Conservation (phyloP, 768 basidiomycete genomes). For the Collybia sp. region DNA sequence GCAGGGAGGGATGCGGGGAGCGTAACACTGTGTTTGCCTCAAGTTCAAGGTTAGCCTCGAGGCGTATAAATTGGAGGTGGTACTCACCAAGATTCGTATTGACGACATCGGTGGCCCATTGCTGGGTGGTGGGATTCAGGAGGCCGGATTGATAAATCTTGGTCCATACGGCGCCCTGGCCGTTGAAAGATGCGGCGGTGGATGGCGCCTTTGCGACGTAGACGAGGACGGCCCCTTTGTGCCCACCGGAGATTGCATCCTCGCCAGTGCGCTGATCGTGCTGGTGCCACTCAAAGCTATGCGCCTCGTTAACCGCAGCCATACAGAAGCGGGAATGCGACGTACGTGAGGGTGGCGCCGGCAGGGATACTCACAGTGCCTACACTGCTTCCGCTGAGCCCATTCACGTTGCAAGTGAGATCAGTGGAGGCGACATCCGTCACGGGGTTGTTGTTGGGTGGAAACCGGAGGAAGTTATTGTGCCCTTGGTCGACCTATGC, state of each 20-base stretch:
- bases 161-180: constrained; percentile 47
- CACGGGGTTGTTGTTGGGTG: constrained; percentile 51
- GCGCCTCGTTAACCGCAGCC: neutral
- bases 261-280: constrained; percentile 48
- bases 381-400: constrained; percentile 32
- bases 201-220: constrained; percentile 46
- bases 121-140: constrained; percentile 23
- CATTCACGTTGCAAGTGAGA: constrained; percentile 45
- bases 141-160: constrained; percentile 49
- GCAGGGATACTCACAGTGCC: constrained; percentile 34
- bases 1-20: constrained; percentile 38
- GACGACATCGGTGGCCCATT: constrained; percentile 44
- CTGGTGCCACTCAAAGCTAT: constrained; percentile 50
- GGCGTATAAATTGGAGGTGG: too few species aligned
- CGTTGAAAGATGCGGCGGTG: constrained; percentile 38
- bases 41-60: too few species aligned
- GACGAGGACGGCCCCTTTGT: constrained; percentile 45
- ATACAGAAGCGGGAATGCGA: neutral
- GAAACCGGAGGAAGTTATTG: constrained; percentile 38
- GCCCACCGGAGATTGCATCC: constrained; percentile 43
- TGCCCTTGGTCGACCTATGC: constrained; percentile 35
- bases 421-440: constrained; percentile 46
- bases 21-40: constrained; percentile 14
- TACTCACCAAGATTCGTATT: constrained; percentile 31
- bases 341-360: constrained; percentile 34